Evolutionary conservation across 495 filamentous ascomycete species (phyloP), one percentile per base, ranked within the genome.

Genomic region (Penicillium antarcticum): DNA sequence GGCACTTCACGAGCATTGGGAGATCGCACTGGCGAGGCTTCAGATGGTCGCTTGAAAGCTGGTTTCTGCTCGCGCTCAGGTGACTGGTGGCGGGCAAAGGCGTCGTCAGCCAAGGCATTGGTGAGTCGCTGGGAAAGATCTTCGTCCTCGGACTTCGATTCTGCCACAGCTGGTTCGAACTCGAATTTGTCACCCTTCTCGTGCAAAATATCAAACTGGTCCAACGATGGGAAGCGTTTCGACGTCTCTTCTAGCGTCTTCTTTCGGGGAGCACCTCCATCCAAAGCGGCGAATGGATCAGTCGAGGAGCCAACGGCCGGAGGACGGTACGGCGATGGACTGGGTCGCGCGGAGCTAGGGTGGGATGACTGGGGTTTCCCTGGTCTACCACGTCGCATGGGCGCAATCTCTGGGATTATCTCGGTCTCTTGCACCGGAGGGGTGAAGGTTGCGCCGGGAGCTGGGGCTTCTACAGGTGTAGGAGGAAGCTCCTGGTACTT

Each of bases 311-410:
- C 36, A 4, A 47, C 54, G 10, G 56, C 37, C n/a, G 14, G 42
- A 36, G 80, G 79, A 48, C 86, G 82, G 48, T 81, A 78, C 1
- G 88, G 88, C n/a, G 91, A 91, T 16, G 86, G 82, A 52, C 82
- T 89, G 13, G 86, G 83, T 56, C 83, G 85, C 7, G 83, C 61
- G 4, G 72, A 75, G 35, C 55, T 67, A 29, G 65, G 61, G 14
- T 72, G 60, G 14, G 73, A 69, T 5, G 61, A 58, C 29, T 60
- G 56, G n/a, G 74, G 62, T 32, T 81, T 85, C 5, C 83, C 79
- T 7, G 91, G 88, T 46, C 94, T 82, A 7, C 94, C 94, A 65
- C 94, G 81, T 38, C 95, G 79, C 94, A 97, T 97, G 6, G 94
- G 94, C 49, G 86, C 86, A 54, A 98, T 90, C 51, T 97, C 92